Conservation (phyloP, 805 yeast genomes). For the Candida quercuum region DNA sequence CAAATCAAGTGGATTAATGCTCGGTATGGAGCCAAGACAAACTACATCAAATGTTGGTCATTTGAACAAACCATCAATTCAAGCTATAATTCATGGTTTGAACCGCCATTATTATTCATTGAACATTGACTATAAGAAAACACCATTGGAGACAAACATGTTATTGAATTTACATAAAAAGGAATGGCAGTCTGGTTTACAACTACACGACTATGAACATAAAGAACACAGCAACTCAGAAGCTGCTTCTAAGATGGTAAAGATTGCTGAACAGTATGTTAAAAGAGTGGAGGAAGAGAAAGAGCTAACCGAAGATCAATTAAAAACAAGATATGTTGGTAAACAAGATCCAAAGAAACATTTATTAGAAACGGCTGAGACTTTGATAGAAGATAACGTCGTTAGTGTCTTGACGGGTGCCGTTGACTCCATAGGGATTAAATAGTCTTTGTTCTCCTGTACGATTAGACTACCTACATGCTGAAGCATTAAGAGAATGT, state of each 20-base stretch:
- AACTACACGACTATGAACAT: constrained; percentile 67
- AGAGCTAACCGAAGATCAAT: constrained; percentile 79
- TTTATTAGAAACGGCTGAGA: constrained; percentile 81
- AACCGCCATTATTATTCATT: constrained; percentile 95
- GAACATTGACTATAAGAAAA: constrained; percentile 90
- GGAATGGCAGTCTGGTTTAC: constrained; percentile 92
- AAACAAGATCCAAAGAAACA: constrained; percentile 99
- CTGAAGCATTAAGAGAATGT: neutral
- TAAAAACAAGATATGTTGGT: constrained; percentile 95
- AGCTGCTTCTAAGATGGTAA: constrained; percentile 74
- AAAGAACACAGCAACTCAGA: constrained; percentile 73
- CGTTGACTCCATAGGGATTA: constrained; percentile 86
- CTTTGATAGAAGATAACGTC: constrained; percentile 82
- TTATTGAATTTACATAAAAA: constrained; percentile 88
- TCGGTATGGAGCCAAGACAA: constrained; percentile 97
- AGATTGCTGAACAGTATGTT: constrained; percentile 84
- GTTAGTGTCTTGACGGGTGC: constrained; percentile 83
- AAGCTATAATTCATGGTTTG: constrained; percentile 93
- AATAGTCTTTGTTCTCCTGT: too few relatives aligned
- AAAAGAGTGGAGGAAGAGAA: constrained; percentile 90
- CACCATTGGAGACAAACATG: constrained; percentile 90
- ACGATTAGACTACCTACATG: too few relatives aligned
- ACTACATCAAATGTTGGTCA: constrained; percentile 95
- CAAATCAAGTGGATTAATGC: constrained; percentile 80
- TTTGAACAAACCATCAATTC: constrained; percentile 92